These are phyloP conservation scores for Apiotrichum domesticum DNA, from an alignment of 1,284 basidiomycete species.

Conservation along the genomic window DNA sequence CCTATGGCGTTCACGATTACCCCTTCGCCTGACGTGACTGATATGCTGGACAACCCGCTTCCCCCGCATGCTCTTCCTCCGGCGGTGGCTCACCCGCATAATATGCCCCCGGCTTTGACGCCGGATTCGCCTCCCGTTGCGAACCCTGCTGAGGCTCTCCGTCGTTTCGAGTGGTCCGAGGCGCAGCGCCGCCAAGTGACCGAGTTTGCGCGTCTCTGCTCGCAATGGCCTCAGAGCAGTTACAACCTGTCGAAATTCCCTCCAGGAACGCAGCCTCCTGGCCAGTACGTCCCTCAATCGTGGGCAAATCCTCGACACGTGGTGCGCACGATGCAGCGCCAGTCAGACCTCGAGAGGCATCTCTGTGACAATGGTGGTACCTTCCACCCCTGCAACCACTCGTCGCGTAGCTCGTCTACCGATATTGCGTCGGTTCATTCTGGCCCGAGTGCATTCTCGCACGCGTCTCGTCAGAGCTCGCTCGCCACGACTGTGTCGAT, in stretches of 20 bases:
- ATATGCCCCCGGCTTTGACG: constrained; percentile 17
- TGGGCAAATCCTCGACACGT: constrained; percentile 62
- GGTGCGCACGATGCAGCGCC: constrained; percentile 56
- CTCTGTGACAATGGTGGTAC: constrained; percentile 19
- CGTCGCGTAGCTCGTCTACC: constrained; percentile 14
- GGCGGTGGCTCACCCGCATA: constrained; percentile 15
- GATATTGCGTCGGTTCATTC: constrained; percentile 16
- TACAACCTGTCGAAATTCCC: constrained; percentile 65
- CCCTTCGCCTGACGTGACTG: constrained; percentile 14
- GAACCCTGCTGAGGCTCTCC: constrained; percentile 17
- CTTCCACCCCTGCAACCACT: constrained; percentile 22
- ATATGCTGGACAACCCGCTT: constrained; percentile 14
- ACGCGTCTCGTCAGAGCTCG: constrained; percentile 20
- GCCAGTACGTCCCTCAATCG: constrained; percentile 62
- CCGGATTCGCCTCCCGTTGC: constrained; percentile 15
- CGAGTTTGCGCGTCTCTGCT: constrained; percentile 40
- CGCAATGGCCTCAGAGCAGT: constrained; percentile 69
- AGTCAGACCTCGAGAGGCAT: constrained; percentile 49
- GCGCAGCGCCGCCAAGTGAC: constrained; percentile 28
- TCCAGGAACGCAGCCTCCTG: not conserved
- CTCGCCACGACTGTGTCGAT: constrained; percentile 15
- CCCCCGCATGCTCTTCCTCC: constrained; percentile 15
- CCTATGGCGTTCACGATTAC: constrained; percentile 14
- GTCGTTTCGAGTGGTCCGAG: constrained; percentile 30
- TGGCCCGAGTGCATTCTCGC: constrained; percentile 18